A percentile compares a stretch with the other conserved stretches of the same genome.
Conservation (phyloP, 371 early-diverging fungal species). For the Choanephora cucurbitarum region DNA sequence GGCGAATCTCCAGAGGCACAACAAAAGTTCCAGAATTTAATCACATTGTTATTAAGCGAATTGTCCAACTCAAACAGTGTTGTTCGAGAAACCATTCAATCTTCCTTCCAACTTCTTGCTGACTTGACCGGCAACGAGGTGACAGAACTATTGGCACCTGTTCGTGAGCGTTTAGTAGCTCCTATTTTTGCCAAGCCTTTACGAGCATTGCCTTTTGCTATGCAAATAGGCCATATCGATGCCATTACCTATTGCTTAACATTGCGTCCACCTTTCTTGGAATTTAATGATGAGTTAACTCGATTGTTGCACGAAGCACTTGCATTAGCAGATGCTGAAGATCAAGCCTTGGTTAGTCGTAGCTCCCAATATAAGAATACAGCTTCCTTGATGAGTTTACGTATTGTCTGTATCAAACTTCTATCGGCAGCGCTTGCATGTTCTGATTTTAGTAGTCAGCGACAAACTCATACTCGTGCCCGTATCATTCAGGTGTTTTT, state of each 20-base stretch:
- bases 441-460: constrained; percentile 74
- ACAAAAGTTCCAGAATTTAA: constrained; percentile 67
- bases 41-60: constrained; percentile 87
- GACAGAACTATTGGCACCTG: constrained; percentile 84
- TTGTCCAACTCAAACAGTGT: constrained; percentile 88
- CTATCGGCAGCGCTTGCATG: constrained; percentile 92
- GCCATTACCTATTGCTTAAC: constrained; percentile 96
- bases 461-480: constrained; percentile 76
- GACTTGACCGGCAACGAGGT: constrained; percentile 77
- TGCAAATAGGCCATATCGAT: constrained; percentile 98
- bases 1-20: constrained; percentile 59
- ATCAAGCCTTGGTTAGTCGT: constrained; percentile 89
- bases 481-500: constrained; percentile 97
- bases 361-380: constrained; percentile 83
- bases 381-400: constrained; percentile 79
- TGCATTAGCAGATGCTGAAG: constrained; percentile 97
- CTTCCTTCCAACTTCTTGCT: constrained; percentile 80
- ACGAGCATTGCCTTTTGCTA: constrained; percentile 91
- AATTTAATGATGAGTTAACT: constrained; percentile 91
- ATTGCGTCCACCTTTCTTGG: constrained; percentile 87
- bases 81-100: constrained; percentile 90
- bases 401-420: constrained; percentile 94
- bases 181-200: constrained; percentile 98
- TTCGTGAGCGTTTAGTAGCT: constrained; percentile 82
- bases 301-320: constrained; percentile 91